Conservation (phyloP, 1,139 yeast genomes). For the Candida glucosophila region DNA sequence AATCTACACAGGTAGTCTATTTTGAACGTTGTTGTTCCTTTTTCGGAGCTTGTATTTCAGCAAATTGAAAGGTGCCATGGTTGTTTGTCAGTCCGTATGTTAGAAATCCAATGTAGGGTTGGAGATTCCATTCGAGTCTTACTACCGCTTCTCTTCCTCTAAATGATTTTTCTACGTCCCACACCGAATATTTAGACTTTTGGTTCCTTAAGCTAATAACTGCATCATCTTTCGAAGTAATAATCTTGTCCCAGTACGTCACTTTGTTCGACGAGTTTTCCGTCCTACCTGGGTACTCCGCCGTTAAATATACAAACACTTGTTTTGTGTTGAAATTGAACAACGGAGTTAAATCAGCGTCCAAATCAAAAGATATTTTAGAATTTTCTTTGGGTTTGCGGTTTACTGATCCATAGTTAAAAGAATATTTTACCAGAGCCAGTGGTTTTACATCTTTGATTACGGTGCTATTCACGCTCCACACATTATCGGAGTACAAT, state of each 20-base stretch:
- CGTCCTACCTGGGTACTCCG: slow-evolving; percentile 68
- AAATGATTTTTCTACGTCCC: slow-evolving; percentile 73
- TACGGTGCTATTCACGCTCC: slow-evolving; percentile 33
- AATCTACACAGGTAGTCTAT: background rate
- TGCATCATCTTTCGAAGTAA: slow-evolving; percentile 53
- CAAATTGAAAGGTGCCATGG: slow-evolving; percentile 20
- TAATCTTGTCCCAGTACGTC: slow-evolving; percentile 86
- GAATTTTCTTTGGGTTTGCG: slow-evolving; percentile 77
- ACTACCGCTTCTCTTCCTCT: slow-evolving; percentile 62
- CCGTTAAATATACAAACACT: slow-evolving; percentile 80
- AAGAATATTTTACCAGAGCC: slow-evolving; percentile 50
- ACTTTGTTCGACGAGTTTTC: slow-evolving; percentile 51
- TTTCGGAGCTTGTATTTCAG: too few species aligned
- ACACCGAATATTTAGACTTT: slow-evolving; percentile 73
- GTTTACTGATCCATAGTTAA: slow-evolving; percentile 63
- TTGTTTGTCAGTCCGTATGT: slow-evolving; percentile 52
- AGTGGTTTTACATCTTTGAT: slow-evolving; percentile 30
- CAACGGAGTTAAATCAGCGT: slow-evolving; percentile 54
- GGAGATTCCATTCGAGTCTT: slow-evolving; percentile 82
- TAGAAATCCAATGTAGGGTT: slow-evolving; percentile 82
- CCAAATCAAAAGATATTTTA: slow-evolving; percentile 62
- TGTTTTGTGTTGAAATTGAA: slow-evolving; percentile 98
- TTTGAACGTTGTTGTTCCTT: background rate
- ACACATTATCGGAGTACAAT: slow-evolving; percentile 36
- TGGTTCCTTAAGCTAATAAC: slow-evolving; percentile 40